Evolutionary conservation across 2,329 filamentous ascomycete genomes (phyloP).

Genomic region (Moelleriella libera): DNA sequence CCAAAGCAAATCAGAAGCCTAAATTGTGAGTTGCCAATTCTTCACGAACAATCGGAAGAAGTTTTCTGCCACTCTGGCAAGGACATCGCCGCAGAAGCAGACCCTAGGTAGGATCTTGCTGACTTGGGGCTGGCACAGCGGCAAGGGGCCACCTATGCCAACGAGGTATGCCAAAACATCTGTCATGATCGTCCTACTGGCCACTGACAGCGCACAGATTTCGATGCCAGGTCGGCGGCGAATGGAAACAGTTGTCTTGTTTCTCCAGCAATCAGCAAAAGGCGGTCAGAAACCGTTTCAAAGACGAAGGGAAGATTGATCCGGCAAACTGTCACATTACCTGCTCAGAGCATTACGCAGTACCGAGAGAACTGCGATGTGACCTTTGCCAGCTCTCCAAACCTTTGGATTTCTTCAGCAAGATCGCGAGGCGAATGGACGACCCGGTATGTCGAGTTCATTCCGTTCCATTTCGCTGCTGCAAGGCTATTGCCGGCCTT

Average conservation of each 20-base stretch:
- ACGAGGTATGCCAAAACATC: neutral
- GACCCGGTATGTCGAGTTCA: too few species aligned
- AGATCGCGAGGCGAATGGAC: constrained; percentile 9
- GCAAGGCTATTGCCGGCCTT: constrained; percentile 5
- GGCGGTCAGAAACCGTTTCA: constrained; percentile 9
- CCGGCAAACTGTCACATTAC: constrained; percentile 20
- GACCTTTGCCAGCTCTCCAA: constrained; percentile 19
- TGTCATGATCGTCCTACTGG: neutral
- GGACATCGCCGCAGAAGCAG: too few species aligned
- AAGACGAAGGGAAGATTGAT: constrained; percentile 7
- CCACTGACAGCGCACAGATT: constrained; percentile 10
- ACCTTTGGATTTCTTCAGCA: constrained; percentile 15
- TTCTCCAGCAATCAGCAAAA: constrained; percentile 20
- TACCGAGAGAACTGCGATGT: constrained; percentile 10
- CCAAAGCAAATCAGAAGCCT: too few species aligned
- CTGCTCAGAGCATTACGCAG: constrained; percentile 18
- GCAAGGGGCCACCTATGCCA: neutral
- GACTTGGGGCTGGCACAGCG: too few species aligned
- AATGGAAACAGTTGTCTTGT: constrained; percentile 16
- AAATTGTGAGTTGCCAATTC: too few species aligned
- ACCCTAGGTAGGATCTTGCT: too few species aligned
- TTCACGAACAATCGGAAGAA: too few species aligned
- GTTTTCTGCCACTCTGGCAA: too few species aligned
- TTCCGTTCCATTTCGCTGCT: too few species aligned
- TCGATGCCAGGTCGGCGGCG: constrained; percentile 20